Conservation (phyloP, 2,329 filamentous ascomycete genomes). For the Penicillium nordicum region DNA sequence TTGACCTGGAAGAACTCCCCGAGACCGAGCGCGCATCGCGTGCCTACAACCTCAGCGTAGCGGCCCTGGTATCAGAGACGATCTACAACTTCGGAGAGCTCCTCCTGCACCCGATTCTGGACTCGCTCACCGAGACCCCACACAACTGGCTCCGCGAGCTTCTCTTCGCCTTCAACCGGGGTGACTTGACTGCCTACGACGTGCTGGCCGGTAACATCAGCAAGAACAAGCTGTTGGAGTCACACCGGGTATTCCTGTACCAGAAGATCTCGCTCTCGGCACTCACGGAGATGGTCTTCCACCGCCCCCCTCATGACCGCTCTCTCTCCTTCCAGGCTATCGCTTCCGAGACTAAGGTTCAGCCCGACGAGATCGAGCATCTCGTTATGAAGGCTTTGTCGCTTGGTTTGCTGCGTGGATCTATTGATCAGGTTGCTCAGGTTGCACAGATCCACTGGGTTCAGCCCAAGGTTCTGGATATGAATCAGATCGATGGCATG, state of each 20-base stretch:
- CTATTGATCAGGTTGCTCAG: constrained; percentile 93
- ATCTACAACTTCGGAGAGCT: constrained; percentile 99
- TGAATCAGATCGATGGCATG: constrained; percentile 94
- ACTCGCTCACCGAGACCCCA: constrained; percentile 70
- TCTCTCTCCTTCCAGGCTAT: constrained; percentile 91
- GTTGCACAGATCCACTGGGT: constrained; percentile 98
- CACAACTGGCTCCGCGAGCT: constrained; percentile 89
- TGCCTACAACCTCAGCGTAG: constrained; percentile 89
- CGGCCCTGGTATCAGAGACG: constrained; percentile 85
- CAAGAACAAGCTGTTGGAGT: constrained; percentile 72
- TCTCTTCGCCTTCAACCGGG: constrained; percentile 96
- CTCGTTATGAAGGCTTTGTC: constrained; percentile 99
- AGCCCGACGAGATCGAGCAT: constrained; percentile 90
- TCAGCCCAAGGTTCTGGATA: constrained; percentile 95
- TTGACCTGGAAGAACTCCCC: constrained; percentile 74
- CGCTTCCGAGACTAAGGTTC: constrained; percentile 86
- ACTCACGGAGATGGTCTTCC: constrained; percentile 93
- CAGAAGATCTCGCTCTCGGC: constrained; percentile 98
- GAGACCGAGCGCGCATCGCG: constrained; percentile 72
- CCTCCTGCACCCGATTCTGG: constrained; percentile 92
- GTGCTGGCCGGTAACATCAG: constrained; percentile 75
- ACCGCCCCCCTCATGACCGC: constrained; percentile 89
- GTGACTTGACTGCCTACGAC: constrained; percentile 85
- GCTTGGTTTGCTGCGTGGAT: constrained; percentile 81
- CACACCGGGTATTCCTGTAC: constrained; percentile 80